phyloP scores from a whole-genome alignment of 2,329 filamentous ascomycete species.

The Pyrenophora tritici-repentis region DNA sequence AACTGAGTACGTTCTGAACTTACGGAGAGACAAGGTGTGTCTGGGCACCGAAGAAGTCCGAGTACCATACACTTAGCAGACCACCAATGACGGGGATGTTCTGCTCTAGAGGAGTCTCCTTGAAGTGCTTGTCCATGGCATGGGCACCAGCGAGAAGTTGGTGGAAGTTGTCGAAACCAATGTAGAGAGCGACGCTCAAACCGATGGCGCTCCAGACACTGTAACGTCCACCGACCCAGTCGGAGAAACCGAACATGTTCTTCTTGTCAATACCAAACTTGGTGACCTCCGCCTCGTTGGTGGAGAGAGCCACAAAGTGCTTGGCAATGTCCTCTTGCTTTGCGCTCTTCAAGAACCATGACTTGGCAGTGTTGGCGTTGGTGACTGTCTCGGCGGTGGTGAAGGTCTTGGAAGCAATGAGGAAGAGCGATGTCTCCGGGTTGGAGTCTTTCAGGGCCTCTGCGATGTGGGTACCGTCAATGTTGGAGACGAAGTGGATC shows the following conservation, averaged over 20 bases:
- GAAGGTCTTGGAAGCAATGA: slow-evolving; percentile 98
- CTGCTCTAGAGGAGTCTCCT: slow-evolving; percentile 83
- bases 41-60: slow-evolving; percentile 97
- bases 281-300: slow-evolving; percentile 91
- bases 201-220: slow-evolving; percentile 99
- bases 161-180: slow-evolving; percentile 97
- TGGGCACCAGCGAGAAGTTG: slow-evolving; percentile 93
- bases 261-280: slow-evolving; percentile 98
- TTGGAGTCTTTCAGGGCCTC: slow-evolving; percentile 88
- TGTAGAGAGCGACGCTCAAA: slow-evolving; percentile 89
- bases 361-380: slow-evolving; percentile 96
- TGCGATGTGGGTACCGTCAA: slow-evolving; percentile 96
- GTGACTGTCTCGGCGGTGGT: slow-evolving; percentile 97
- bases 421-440: slow-evolving; percentile 97
- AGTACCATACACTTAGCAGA: slow-evolving; percentile 97
- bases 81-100: slow-evolving; percentile 95
- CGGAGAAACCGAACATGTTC: slow-evolving; percentile 99
- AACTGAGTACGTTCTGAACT: slow-evolving; percentile 47
- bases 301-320: slow-evolving; percentile 98
- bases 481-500: slow-evolving; percentile 98
- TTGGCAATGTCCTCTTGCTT: slow-evolving; percentile 87
- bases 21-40: slow-evolving; percentile 95
- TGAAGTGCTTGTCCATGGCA: slow-evolving; percentile 99
- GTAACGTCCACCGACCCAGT: slow-evolving; percentile 98
- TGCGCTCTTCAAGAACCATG: slow-evolving; percentile 88